Base-by-base conservation (phyloP, 768 basidiomycete species). In the Suillus plorans region DNA sequence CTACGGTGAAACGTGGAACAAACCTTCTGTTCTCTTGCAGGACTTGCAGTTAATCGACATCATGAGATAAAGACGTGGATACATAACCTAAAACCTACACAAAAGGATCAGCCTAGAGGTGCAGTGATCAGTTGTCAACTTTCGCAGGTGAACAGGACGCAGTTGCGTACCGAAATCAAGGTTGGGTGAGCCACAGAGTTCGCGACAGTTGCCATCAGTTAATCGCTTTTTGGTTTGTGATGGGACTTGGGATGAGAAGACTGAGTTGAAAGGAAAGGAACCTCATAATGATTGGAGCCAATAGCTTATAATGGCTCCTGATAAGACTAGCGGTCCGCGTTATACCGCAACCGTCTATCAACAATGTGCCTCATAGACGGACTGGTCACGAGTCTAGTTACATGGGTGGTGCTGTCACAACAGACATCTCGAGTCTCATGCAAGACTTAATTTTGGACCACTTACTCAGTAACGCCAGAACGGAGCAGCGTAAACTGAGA, bases 141-240 rank as follows among this genome's bases (percentile, higher is more conserved):
- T 41, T n/a, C 18, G 42, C 52, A 18, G n/a, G 7, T 41, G 36
- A 25, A 60, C 5, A 25, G 22, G 4, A 28, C 59, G 62, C 16
- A n/a, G 22, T 42, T 28, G 34, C 78, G 66, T 66, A 87, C 87
- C 75, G 84, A 73, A 63, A 90, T 80, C 42, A 89, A 67, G 31
- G 85, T 89, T 12, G 85, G 86, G 69, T 87, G 82, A 9, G 85
- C 73, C 20, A 85, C 78, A 60, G 87, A 89, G 72, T 89, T 89
- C 52, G 82, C 85, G 70, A 75, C 74, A 47, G 87, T 89, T 20
- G 88, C 87, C 85, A 88, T 89, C 39, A 25, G 28, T 28, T 41
- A 42, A 31, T 59, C 25, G 37, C 58, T 39, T 42, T 63, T 36
- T 3, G 14, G 14, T 57, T 6, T 20, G 41, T n/a, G 41, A 34